Base-by-base conservation (phyloP, 1,284 basidiomycete genomes). In the Cutaneotrichosporon sp. region DNA sequence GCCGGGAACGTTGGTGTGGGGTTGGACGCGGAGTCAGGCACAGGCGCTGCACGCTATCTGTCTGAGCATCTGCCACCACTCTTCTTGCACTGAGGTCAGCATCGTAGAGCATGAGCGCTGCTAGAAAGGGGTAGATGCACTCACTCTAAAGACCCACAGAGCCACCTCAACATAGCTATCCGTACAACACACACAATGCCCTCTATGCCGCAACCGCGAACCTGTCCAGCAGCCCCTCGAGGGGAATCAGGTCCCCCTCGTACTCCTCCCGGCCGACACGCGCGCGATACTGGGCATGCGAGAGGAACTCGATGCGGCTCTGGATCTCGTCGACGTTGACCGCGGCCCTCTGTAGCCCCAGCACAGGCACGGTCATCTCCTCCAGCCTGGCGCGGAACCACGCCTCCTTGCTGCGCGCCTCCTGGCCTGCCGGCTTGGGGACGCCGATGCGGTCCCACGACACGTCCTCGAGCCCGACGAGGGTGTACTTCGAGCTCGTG, bases 291-390 rank as follows among this genome's bases (percentile, higher is more conserved):
- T 53, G 38, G 1, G 11, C 29, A 20, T 53, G 50, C 8, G 49
- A 31, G 14, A 58, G 27, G 50, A 58, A 58, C 20, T 20, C 16
- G 42, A 58, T 58, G 38, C 57, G 27, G 50, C 34, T 53, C 51
- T 38, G 33, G 4, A 53, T n/a, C 34, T 53, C 33, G 16, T 53
- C 51, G 13, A 52, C 36, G 31, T 53, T 27, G 34, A 38, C 22
- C 34, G 25, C 25, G 51, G 10, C 51, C 34, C 25, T 42, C 13
- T 38, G 34, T 10, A 36, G 24, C 13, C 51, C 51, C 5, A 27
- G 34, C 6, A 38, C 51, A 16, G 51, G 34, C 22, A 53, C 51
- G 10, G 42, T 38, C 20, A 38, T 11, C 34, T 53, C 51, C 22
- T 53, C 34, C 8, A 53, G 34, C 14, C 34, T 10, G 34, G 22